Evolutionary conservation across 495 filamentous ascomycete species (phyloP), one percentile per base, ranked within the genome.

Genomic region (Penicillium robsamsonii): DNA sequence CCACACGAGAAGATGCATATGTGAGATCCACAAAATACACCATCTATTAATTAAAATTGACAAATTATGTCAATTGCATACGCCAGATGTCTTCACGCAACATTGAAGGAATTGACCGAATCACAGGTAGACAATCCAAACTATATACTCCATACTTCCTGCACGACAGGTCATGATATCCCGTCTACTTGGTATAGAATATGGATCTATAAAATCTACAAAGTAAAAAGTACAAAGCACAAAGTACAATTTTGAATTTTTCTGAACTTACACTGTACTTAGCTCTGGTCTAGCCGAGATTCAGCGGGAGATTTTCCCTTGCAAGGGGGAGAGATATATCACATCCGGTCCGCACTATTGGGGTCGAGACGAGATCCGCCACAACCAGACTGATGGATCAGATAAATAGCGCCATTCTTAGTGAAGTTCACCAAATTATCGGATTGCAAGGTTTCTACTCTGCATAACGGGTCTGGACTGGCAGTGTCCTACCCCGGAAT

Each of bases 371-470:
- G 18, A 30, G 59, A 60, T 57, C 57, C 54, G 49, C 58, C 29
- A 37, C 43, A 20, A 38, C 29, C n/a, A 5, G 31, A 25, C 48
- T 45, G 64, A 67, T 64, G 30, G 37, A 63, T 68, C 66, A 64
- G 7, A 64, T 62, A 53, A 29, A 68, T 64, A 66, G 63, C 62
- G 46, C 20, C 25, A 25, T 44, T 50, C 30, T 50, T 65, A 56
- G 55, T 29, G 62, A n/a, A 48, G 58, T 57, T 50, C 27, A 61
- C 52, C 42, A 37, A 30, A 56, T 50, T 58, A 61, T 59, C 31
- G 45, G 49, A 51, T 46, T 30, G 22, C 2, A 22, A 22, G 22
- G 22, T 22, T 2, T 20, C 5, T 29, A 48, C 35, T 56, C n/a
- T 33, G 25, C 15, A 52, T 13, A 20, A 15, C 13, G 31, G 42